phyloP scores from a whole-genome alignment of 1,284 basidiomycete genomes.

The Singerocomus inundabilis region DNA sequence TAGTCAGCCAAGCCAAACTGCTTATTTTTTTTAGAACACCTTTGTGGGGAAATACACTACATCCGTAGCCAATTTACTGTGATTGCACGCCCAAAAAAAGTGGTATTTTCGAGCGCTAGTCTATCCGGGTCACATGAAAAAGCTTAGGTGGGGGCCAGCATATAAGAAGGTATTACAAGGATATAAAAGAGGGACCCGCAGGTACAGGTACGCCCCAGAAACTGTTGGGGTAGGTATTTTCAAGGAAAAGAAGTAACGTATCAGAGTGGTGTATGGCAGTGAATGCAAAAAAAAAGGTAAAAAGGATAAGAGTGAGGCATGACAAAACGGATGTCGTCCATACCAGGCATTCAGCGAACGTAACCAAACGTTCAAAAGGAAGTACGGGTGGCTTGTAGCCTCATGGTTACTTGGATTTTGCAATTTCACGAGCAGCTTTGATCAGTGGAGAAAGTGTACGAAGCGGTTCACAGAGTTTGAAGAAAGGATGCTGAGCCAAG shows the following conservation, averaged over 20 bases:
- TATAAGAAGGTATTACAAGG: slow-evolving; percentile 33
- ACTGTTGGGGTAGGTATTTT: slow-evolving; percentile 15
- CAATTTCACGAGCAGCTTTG: slow-evolving; percentile 87
- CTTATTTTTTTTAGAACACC: slow-evolving; percentile 1
- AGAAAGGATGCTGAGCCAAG: slow-evolving; percentile 74
- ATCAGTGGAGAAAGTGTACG: slow-evolving; percentile 88
- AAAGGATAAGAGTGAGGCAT: background rate
- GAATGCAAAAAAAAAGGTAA: slow-evolving; percentile 15
- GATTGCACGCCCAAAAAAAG: too few species aligned
- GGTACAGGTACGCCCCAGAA: slow-evolving; percentile 17
- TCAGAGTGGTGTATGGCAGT: slow-evolving; percentile 19
- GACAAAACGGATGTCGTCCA: slow-evolving; percentile 13
- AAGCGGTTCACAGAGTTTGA: slow-evolving; percentile 83
- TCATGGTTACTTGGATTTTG: slow-evolving; percentile 56
- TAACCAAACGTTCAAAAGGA: background rate
- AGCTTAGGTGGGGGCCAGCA: slow-evolving; percentile 17
- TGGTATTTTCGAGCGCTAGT: slow-evolving; percentile 21
- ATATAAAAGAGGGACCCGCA: slow-evolving; percentile 25
- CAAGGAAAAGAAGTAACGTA: slow-evolving; percentile 15
- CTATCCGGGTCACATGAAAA: slow-evolving; percentile 24
- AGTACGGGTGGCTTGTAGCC: background rate
- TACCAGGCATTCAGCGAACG: slow-evolving; percentile 1
- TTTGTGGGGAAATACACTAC: slow-evolving; percentile 15
- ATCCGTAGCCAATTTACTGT: slow-evolving; percentile 4
- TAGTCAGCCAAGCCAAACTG: slow-evolving; percentile 2